Base-by-base conservation (phyloP, 1,284 basidiomycete species). In the Austropuccinia psidii region DNA sequence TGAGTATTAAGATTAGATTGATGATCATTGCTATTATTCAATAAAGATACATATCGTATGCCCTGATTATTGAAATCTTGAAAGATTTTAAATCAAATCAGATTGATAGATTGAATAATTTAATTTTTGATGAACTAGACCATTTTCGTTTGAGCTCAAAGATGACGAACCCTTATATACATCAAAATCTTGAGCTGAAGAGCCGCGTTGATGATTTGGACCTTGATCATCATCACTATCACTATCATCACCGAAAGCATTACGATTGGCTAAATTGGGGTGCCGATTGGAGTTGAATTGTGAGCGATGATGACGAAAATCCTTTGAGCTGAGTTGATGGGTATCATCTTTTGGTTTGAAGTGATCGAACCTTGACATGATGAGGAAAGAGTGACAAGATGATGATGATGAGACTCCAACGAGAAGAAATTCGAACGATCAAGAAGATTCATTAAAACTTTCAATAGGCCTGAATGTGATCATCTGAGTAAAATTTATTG, bases 21-120 rank as follows among this genome's bases (percentile, higher is more conserved):
- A 6, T 60, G 52, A 4, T 54, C 24, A 13, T 13, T n/a, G 21
- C 17, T 52, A 17, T 37, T 57, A 0, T 52, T 41, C 8, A 72
- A 21, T 4, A 72, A 27, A 11, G 54, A 60, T 7, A 57, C 57
- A 13, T 72, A 72, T 17, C 68, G 39, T 1, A 72, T 37, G 3
- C 57, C 68, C 21, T n/a, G 35, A 39, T 72, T 72, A 15, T 72
- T 72, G 47, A 72, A 72, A 37, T 72, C 68, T 72, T 35, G 3
- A 29, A 17, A 47, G 17, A 27, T 33, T n/a, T 21, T 7, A 31
- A 52, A n/a, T n/a, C n/a, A n/a, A n/a, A n/a, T n/a, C 15, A 11
- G 47, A 49, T 11, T 11, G 19, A 35, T 4, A 27, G 29, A 35
- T 1, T 37, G 41, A 29, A 27, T 11, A 11, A 19, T 3, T 37